Percentiles rank a stretch among this genome's conserved stretches.
phyloP scores from a whole-genome alignment of 2,329 filamentous ascomycete genomes.

The Rhinocladiella similis region DNA sequence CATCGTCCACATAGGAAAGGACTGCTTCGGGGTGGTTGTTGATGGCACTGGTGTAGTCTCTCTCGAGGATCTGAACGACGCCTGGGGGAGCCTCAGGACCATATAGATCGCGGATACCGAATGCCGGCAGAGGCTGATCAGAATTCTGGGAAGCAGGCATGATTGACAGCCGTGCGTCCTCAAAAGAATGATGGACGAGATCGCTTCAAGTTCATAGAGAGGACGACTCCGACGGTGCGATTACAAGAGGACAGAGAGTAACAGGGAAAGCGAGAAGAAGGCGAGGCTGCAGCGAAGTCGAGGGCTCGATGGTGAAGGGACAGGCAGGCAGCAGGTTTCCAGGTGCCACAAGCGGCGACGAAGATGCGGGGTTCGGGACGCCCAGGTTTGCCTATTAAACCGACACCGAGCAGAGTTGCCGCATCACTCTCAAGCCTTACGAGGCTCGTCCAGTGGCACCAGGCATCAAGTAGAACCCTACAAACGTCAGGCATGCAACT shows the following conservation, averaged over 20 bases:
- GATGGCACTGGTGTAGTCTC: slow-evolving; percentile 46
- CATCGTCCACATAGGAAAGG: slow-evolving; percentile 47
- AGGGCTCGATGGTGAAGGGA: neutral
- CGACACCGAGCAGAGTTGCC: too few relatives aligned
- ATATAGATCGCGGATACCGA: slow-evolving; percentile 28
- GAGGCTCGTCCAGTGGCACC: too few relatives aligned
- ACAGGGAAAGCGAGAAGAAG: neutral
- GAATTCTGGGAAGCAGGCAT: slow-evolving; percentile 4
- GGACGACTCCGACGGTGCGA: neutral
- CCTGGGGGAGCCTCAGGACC: slow-evolving; percentile 29
- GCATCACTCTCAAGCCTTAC: too few relatives aligned
- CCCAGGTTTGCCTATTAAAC: too few relatives aligned
- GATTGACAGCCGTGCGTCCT: slow-evolving; percentile 10
- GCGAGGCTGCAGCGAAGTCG: slow-evolving; percentile 1
- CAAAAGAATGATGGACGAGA: neutral
- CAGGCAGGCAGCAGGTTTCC: neutral
- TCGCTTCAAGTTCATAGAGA: neutral
- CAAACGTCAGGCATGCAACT: too few relatives aligned
- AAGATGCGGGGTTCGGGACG: neutral
- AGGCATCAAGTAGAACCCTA: too few relatives aligned
- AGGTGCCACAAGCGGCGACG: neutral
- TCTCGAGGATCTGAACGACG: slow-evolving; percentile 42
- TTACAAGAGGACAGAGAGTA: neutral
- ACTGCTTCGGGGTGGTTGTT: slow-evolving; percentile 41
- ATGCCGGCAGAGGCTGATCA: slow-evolving; percentile 17